Conservation (phyloP, 306 rosid genomes). For the Begonia loranthoides region DNA sequence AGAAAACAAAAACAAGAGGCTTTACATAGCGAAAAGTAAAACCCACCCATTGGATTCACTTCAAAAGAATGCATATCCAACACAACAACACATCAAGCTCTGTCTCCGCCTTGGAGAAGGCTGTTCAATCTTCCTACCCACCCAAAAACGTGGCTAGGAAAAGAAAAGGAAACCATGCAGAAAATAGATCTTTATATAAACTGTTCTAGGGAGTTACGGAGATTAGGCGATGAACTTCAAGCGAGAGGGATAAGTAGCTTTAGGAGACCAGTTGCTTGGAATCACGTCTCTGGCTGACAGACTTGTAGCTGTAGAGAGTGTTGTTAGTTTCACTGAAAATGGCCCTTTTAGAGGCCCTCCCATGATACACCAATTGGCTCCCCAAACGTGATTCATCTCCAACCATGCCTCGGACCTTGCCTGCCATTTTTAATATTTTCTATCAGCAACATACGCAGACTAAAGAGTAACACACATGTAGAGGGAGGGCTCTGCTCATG, state of each 20-base stretch:
- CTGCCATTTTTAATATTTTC: constrained; percentile 21
- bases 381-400: constrained; percentile 77
- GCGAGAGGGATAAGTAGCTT: constrained; percentile 66
- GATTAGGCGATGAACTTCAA: constrained; percentile 31
- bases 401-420: constrained; percentile 63
- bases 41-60: background rate
- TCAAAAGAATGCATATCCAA: background rate
- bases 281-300: constrained; percentile 66
- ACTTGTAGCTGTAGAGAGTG: constrained; percentile 36
- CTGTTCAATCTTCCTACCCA: background rate
- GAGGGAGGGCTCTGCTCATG: too few species aligned
- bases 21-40: constrained; percentile 5
- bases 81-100: background rate
- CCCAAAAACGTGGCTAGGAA: background rate
- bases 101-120: constrained; percentile 1
- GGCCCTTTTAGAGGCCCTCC: constrained; percentile 69
- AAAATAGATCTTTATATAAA: background rate
- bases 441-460: background rate
- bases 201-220: too few species aligned
- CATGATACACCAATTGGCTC: constrained; percentile 67
- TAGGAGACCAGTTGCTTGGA: constrained; percentile 72
- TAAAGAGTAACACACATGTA: too few species aligned
- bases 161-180: background rate
- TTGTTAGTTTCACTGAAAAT: constrained; percentile 67
- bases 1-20: background rate